Base-by-base conservation (phyloP, 2,329 filamentous ascomycete species). In the Myrmaecium sp. region DNA sequence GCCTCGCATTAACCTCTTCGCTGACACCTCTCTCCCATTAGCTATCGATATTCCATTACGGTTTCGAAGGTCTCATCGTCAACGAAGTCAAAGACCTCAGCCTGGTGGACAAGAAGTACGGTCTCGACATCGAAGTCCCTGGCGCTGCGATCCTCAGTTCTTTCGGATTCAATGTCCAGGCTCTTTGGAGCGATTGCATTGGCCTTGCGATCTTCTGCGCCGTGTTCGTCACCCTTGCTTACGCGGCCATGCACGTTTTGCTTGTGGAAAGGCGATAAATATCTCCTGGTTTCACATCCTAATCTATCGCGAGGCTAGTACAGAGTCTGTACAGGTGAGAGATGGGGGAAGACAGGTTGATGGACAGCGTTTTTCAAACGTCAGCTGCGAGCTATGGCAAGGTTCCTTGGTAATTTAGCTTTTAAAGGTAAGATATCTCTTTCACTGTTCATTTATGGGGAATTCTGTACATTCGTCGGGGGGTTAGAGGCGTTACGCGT, bases 11-110 rank as follows among this genome's bases (percentile, higher is more conserved):
- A 3, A 13, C 5, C 6, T 9, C 9, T 17, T 16, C 23, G 10
- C 34, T 43, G 31, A 46, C 23, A 14, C 23, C n/a, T 18, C 17
- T 8, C 6, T 7, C 28, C 15, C n/a, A n/a, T n/a, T 38, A 76
- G 55, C 58, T 98, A 6, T 94, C 84, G 2, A 98, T 98, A 35
- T 98, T 98, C 66, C 89, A 98, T 49, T 98, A 92, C 46, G 86
- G 77, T 4, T 95, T 95, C 41, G 89, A 98, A 60, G 79, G 81
- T 2, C 66, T 98, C 9, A 92, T 95, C 35, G 89, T 98, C 40
- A 98, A 95, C 46, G 89, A 98, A 57, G 91, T 94, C 24, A 74
- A 82, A 14, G 81, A 82, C 42, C 62, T 98, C 22, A 86, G 79
- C 0, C 66, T 98, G 14, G 70, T 91, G 21, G 89, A 98, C 49